Conservation (phyloP, 495 filamentous ascomycete genomes). For the Cercophora samala region DNA sequence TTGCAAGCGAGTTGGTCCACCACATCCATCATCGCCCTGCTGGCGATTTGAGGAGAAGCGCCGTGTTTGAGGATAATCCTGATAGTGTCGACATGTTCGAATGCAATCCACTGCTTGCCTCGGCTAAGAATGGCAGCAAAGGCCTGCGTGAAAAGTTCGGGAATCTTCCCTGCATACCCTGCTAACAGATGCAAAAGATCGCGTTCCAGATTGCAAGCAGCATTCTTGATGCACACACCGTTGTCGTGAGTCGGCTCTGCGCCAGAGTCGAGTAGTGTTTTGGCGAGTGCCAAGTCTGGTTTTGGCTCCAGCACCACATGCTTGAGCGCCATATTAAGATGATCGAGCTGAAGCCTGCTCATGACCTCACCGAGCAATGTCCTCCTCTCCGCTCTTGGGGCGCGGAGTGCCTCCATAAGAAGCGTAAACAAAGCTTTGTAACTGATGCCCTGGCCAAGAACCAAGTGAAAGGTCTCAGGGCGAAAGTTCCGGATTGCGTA, state of each 20-base stretch:
- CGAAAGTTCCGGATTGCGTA: conserved; percentile 30
- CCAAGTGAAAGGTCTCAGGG: conserved; percentile 25
- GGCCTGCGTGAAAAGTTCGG: conserved; percentile 24
- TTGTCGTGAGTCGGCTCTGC: conserved; percentile 28
- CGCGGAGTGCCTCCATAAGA: conserved; percentile 26
- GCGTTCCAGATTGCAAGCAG: conserved; percentile 27
- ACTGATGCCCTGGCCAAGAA: conserved; percentile 27
- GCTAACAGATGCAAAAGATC: conserved; percentile 25
- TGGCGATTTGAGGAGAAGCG: conserved; percentile 33
- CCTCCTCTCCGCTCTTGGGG: conserved; percentile 12
- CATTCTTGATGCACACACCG: conserved; percentile 33
- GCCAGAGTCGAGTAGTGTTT: conserved; percentile 26
- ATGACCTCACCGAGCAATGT: conserved; percentile 23
- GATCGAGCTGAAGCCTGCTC: conserved; percentile 24
- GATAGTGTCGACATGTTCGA: conserved; percentile 35
- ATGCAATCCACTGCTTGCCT: conserved; percentile 33
- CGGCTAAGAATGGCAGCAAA: conserved; percentile 22
- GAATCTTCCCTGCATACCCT: conserved; percentile 15
- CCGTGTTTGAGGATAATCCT: conserved; percentile 39
- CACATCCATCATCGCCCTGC: conserved; percentile 38
- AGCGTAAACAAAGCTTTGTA: conserved; percentile 31
- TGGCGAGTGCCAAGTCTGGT: conserved; percentile 24
- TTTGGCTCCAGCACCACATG: conserved; percentile 25
- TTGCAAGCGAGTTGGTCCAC: conserved; percentile 34
- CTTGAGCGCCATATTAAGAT: conserved; percentile 32